Evolutionary conservation across 2,329 filamentous ascomycete species (phyloP).

Genomic region (Paecilomyces sp.): DNA sequence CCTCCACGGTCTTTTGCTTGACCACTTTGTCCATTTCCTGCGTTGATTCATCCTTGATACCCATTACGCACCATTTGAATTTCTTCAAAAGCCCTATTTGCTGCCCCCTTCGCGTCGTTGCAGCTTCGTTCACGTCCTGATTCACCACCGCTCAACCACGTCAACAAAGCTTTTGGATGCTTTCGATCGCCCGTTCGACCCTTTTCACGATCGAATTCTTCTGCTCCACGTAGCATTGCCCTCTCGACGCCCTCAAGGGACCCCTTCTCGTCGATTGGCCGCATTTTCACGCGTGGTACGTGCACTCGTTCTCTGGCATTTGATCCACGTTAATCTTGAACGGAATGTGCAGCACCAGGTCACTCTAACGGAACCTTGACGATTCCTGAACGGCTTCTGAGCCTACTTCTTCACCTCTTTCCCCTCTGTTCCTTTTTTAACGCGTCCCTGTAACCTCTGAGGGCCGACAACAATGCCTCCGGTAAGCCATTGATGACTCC

Average conservation of each 20-base stretch:
- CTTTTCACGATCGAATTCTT: conserved; percentile 7
- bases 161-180: conserved; percentile 23
- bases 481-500: conserved; percentile 38
- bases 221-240: conserved; percentile 8
- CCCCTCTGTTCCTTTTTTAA: conserved; percentile 11
- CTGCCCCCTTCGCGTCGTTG: neutral
- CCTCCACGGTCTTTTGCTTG: conserved; percentile 3
- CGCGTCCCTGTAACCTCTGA: conserved; percentile 13
- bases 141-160: conserved; percentile 18
- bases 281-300: conserved; percentile 33
- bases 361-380: conserved; percentile 17
- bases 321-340: conserved; percentile 19
- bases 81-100: neutral
- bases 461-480: conserved; percentile 47
- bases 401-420: conserved; percentile 13
- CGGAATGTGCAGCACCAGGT: conserved; percentile 29
- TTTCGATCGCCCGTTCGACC: conserved; percentile 4
- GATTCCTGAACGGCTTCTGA: conserved; percentile 10
- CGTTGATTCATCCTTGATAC: conserved; percentile 3
- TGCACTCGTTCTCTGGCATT: conserved; percentile 25
- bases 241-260: conserved; percentile 13
- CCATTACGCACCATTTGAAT: neutral
- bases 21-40: conserved; percentile 8
- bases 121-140: conserved; percentile 13
- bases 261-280: conserved; percentile 12